phyloP scores from a whole-genome alignment of 2,329 filamentous ascomycete species.

The Penicillium digitatum region DNA sequence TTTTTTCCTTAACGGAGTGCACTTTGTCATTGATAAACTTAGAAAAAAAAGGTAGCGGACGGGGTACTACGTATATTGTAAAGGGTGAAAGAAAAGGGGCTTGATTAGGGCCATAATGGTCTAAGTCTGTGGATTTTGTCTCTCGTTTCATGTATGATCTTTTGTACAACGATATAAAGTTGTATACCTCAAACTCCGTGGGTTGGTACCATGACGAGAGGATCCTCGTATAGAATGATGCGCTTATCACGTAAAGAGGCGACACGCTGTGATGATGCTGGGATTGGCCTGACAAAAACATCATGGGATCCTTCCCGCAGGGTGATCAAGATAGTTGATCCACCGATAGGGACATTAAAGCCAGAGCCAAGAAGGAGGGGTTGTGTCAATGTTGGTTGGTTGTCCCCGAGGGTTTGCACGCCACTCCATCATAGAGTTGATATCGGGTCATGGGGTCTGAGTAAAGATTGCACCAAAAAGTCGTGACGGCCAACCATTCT shows the following conservation, averaged over 20 bases:
- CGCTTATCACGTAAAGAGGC: conserved; percentile 3
- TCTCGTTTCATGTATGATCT: neutral
- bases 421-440: conserved; percentile 10
- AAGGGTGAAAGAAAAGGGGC: conserved; percentile 11
- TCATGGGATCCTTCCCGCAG: conserved; percentile 7
- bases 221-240: conserved; percentile 3
- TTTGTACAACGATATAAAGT: neutral
- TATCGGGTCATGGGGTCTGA: conserved; percentile 5
- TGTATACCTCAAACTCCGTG: neutral
- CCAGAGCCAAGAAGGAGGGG: conserved; percentile 5
- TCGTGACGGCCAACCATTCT: conserved; percentile 3
- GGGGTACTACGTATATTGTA: neutral
- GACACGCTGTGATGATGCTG: neutral
- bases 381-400: conserved; percentile 6
- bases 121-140: neutral
- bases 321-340: neutral
- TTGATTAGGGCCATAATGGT: conserved; percentile 18
- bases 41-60: neutral
- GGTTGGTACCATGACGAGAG: neutral
- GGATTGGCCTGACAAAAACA: neutral
- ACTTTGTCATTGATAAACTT: conserved; percentile 1
- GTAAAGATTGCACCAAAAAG: conserved; percentile 1
- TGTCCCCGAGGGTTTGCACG: neutral
- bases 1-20: neutral
- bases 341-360: conserved; percentile 2